Conservation (phyloP, 1,284 basidiomycete genomes). For the Cryptococcus sp. region DNA sequence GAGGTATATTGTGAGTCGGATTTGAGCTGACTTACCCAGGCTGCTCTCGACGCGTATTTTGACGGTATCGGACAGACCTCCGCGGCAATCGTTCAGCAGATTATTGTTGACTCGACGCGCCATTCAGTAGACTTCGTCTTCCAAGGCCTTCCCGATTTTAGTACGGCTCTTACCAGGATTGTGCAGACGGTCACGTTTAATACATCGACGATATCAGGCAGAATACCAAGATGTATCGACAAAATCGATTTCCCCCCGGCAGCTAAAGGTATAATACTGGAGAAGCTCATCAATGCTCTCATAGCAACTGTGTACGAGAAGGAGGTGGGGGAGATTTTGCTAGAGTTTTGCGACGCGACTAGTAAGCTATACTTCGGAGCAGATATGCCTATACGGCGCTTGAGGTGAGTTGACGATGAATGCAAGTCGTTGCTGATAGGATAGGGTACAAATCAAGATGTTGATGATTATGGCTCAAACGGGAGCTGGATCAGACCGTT, state of each 20-base stretch:
- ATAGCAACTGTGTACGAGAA: slow-evolving; percentile 19
- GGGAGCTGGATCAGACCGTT: slow-evolving; percentile 16
- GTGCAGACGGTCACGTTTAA: no score
- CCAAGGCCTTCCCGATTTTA: no score
- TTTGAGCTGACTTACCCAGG: background rate
- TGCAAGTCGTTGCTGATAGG: no score
- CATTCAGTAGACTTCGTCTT: no score
- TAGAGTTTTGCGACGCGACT: slow-evolving; percentile 21
- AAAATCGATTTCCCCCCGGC: background rate
- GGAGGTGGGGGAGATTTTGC: slow-evolving; percentile 19
- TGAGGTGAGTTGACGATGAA: slow-evolving; percentile 19
- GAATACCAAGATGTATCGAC: no score
- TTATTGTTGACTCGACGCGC: no score
- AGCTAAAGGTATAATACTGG: slow-evolving; percentile 16
- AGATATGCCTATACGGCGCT: slow-evolving; percentile 26
- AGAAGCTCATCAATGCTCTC: slow-evolving; percentile 20
- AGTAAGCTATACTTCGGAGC: slow-evolving; percentile 25
- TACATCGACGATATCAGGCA: no score
- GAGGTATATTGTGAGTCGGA: background rate
- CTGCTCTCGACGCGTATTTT: slow-evolving; percentile 15
- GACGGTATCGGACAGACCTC: slow-evolving; percentile 1
- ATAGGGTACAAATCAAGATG: background rate
- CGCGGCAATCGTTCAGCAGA: no score
- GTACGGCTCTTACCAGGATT: no score
- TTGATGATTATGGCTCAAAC: slow-evolving; percentile 16